Evolutionary conservation across 805 yeast species (phyloP), one percentile per base, ranked within the genome.

Genomic region (Cyberlindnera samutprakarnensis): DNA sequence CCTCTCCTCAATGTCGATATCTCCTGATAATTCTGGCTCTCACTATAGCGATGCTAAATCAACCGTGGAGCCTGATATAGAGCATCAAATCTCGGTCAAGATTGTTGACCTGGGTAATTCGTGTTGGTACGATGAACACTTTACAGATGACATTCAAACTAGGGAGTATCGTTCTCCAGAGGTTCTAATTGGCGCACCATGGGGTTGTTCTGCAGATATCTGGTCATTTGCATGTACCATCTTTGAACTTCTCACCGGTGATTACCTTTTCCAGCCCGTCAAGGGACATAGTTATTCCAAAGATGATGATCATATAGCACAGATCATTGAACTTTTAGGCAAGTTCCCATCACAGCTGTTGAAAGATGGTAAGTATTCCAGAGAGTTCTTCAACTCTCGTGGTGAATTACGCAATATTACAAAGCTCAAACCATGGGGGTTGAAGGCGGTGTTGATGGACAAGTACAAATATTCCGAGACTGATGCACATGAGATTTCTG

Each of bases 251-350:
- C 57, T 90, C 27, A 90, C 98, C 0, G 97, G 97, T 4, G 97
- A 90, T 57, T 88, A 88, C 49, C 57, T 92, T 30, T 92, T 90
- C 56, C 96, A 90, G 54, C 98, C 98, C 1, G 59, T 56, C 27
- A 74, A 74, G 39, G 87, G 88, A 1, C 73, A 71, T 34, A 64
- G 81, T 5, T 90, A 85, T 58, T 55, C 78, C 30, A 88, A 88
- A 50, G 95, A 88, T 56, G 96, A 90, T 51, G 98, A 92, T 55
- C 98, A 92, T 56, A 68, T 92, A 46, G 97, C 97, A 0, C 97
- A 92, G 56, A 85, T 92, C 11, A 77, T 92, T 22, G 97, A 90
- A 56, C 63, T 84, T 13, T 53, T 84, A 32, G 90, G 94, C 1
- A 67, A 71, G 20, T 62, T 81, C 33, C 94, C 94, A 2, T 46